Conservation (phyloP, 75 land plant genomes). For the Isoetes taiwanensis region DNA sequence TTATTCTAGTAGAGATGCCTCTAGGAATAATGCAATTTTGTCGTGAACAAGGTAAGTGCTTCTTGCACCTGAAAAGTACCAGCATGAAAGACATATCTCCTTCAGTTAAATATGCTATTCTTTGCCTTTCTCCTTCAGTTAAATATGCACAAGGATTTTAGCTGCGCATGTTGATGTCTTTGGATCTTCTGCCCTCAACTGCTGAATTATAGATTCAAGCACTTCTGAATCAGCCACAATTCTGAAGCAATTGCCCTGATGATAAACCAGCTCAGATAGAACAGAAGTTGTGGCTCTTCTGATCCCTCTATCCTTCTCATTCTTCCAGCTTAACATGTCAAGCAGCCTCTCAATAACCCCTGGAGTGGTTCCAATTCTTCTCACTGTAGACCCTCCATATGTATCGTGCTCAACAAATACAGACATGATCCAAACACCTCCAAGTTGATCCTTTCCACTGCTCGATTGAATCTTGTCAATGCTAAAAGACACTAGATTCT, state of each 20-base stretch:
- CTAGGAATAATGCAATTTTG: too few relatives aligned
- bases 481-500: conserved; percentile 64
- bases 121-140: background rate
- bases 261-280: conserved; percentile 31
- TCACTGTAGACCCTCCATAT: conserved; percentile 37
- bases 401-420: conserved; percentile 18
- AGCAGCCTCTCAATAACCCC: conserved; percentile 48
- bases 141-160: conserved; percentile 41
- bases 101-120: background rate
- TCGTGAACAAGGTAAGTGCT: too few relatives aligned
- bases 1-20: too few relatives aligned
- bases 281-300: conserved; percentile 44
- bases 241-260: conserved; percentile 42
- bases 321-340: conserved; percentile 81
- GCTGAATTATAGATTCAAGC: background rate
- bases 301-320: conserved; percentile 41
- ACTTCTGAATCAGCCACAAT: conserved; percentile 29
- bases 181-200: conserved; percentile 8
- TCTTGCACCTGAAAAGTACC: too few relatives aligned
- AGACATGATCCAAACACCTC: conserved; percentile 41
- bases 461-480: conserved; percentile 43
- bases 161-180: conserved; percentile 28
- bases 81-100: too few relatives aligned
- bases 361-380: conserved; percentile 47
- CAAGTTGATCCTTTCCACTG: conserved; percentile 30